Conservation (phyloP, 768 basidiomycete species). For the Tulasnella sp. region DNA sequence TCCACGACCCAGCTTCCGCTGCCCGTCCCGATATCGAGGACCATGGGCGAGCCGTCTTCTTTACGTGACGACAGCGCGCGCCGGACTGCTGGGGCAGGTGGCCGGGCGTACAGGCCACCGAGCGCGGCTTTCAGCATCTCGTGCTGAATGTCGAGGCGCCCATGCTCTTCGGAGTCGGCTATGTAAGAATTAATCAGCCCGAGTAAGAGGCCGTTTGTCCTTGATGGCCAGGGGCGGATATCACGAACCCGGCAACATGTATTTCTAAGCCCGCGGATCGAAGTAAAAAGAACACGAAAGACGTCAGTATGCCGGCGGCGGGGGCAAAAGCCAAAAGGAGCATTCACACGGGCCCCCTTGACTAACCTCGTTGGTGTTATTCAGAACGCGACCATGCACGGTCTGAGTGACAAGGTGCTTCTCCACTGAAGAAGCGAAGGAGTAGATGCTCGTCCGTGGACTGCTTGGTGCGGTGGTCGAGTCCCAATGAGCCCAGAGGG, state of each 20-base stretch:
- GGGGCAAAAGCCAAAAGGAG: not conserved
- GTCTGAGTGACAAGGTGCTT: not conserved
- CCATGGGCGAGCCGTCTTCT: not conserved
- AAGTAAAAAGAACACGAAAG: not conserved
- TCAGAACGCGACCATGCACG: not conserved
- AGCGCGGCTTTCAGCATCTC: not conserved
- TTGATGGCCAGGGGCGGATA: too few species aligned
- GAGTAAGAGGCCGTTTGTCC: too few species aligned
- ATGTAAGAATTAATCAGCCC: not conserved
- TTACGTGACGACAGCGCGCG: slow-evolving; percentile 4
- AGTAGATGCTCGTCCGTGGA: slow-evolving; percentile 11
- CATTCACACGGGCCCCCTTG: not conserved
- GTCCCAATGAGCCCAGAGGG: slow-evolving; percentile 1
- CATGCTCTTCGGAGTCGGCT: slow-evolving; percentile 20
- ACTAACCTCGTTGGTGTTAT: slow-evolving; percentile 11
- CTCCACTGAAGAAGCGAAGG: slow-evolving; percentile 22
- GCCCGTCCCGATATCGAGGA: slow-evolving; percentile 23
- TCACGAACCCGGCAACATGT: slow-evolving; percentile 16
- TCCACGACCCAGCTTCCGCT: slow-evolving; percentile 19
- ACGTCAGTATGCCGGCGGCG: not conserved
- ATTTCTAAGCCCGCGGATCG: slow-evolving; percentile 4
- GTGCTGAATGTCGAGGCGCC: slow-evolving; percentile 14
- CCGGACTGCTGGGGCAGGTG: slow-evolving; percentile 17
- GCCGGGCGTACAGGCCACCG: slow-evolving; percentile 2
- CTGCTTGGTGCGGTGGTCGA: slow-evolving; percentile 1